Percentiles rank a stretch among this genome's conserved stretches.
Evolutionary conservation across 2,329 filamentous ascomycete genomes (phyloP).

Genomic region (Zymoseptoria pseudotritici): DNA sequence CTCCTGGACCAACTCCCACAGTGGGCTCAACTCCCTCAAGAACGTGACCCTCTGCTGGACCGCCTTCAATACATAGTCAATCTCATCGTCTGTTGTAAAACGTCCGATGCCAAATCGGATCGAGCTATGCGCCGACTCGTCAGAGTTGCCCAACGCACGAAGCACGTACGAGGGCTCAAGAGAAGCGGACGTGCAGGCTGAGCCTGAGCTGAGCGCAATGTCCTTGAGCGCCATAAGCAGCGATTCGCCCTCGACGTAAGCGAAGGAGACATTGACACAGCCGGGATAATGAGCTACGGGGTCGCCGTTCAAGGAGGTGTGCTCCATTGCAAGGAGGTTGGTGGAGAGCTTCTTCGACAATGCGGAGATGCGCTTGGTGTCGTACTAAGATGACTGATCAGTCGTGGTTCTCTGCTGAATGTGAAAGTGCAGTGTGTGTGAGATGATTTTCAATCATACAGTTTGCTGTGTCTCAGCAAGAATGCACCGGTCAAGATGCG

Average conservation of each 20-base stretch:
- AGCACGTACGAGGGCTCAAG: constrained; percentile 95
- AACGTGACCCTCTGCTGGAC: constrained; percentile 87
- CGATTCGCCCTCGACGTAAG: constrained; percentile 96
- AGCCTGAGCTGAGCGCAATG: constrained; percentile 92
- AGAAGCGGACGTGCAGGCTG: constrained; percentile 93
- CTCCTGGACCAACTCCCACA: constrained; percentile 98
- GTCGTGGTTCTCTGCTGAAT: constrained; percentile 16
- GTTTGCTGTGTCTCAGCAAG: constrained; percentile 54
- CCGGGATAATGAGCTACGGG: constrained; percentile 80
- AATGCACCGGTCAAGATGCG: constrained; percentile 49
- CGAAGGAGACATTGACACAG: constrained; percentile 97
- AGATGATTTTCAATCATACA: constrained; percentile 45
- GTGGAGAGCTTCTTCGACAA: constrained; percentile 78
- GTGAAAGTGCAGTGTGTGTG: not conserved
- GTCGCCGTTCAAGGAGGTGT: constrained; percentile 86
- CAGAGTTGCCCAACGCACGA: constrained; percentile 86
- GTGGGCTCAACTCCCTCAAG: constrained; percentile 83
- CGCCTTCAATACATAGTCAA: constrained; percentile 94
- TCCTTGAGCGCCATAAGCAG: constrained; percentile 97
- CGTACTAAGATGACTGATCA: constrained; percentile 59
- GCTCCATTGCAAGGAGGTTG: constrained; percentile 80
- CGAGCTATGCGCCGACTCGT: constrained; percentile 95
- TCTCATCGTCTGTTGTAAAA: constrained; percentile 90
- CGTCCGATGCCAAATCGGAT: constrained; percentile 96
- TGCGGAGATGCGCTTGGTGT: constrained; percentile 71